Evolutionary conservation across 768 basidiomycete genomes (phyloP).

Genomic region (Hypholoma fasciculare): DNA sequence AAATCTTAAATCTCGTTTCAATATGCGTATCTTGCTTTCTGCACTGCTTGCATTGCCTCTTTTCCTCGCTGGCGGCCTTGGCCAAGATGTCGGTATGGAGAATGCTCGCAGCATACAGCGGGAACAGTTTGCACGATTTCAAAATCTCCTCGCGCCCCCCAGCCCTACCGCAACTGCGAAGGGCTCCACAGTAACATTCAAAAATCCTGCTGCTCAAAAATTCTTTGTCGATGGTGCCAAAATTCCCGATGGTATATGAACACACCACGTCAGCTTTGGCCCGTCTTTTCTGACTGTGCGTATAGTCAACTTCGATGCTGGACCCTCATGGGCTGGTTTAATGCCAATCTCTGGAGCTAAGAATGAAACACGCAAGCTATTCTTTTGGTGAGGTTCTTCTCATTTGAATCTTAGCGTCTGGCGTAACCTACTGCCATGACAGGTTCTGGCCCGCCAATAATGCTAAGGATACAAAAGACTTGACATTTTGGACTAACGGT

Average conservation of each 20-base stretch:
- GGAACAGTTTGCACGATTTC: slow-evolving; percentile 42
- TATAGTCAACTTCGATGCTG: slow-evolving; percentile 62
- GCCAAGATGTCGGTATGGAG: slow-evolving; percentile 36
- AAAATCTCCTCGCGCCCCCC: slow-evolving; percentile 35
- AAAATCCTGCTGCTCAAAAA: slow-evolving; percentile 56
- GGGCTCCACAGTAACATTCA: slow-evolving; percentile 52
- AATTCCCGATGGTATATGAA: slow-evolving; percentile 40
- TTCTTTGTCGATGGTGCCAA: slow-evolving; percentile 49
- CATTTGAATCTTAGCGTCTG: neutral
- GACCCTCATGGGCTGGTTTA: slow-evolving; percentile 68
- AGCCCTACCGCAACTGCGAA: slow-evolving; percentile 19
- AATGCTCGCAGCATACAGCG: slow-evolving; percentile 45
- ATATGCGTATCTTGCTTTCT: slow-evolving; percentile 19
- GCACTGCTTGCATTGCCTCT: slow-evolving; percentile 16
- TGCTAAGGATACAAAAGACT: slow-evolving; percentile 53
- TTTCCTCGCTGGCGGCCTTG: slow-evolving; percentile 15
- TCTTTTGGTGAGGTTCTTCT: slow-evolving; percentile 34
- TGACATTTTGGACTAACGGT: slow-evolving; percentile 65
- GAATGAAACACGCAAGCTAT: slow-evolving; percentile 63
- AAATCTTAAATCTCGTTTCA: neutral
- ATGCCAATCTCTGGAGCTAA: slow-evolving; percentile 59
- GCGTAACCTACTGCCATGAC: slow-evolving; percentile 11
- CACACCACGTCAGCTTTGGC: neutral
- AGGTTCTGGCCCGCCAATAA: slow-evolving; percentile 77
- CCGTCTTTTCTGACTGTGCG: slow-evolving; percentile 21